These are phyloP conservation scores for Hygrophoropsis aurantiaca DNA, from an alignment of 768 basidiomycete genomes.

Conservation along the genomic window DNA sequence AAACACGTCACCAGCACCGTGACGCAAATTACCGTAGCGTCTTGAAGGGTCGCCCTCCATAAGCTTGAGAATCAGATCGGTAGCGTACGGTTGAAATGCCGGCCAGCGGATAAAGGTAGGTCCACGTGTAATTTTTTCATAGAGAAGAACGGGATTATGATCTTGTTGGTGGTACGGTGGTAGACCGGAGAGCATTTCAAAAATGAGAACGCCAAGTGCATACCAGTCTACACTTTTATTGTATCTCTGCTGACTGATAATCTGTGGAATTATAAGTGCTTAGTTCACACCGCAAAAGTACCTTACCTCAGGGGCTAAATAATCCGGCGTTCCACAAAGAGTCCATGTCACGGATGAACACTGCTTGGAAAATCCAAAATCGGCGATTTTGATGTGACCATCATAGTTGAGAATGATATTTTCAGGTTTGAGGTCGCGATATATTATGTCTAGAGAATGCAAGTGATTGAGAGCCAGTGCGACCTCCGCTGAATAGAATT, in stretches of 20 bases:
- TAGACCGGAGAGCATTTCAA: conserved; percentile 95
- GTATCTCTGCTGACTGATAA: conserved; percentile 81
- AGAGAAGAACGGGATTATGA: conserved; percentile 80
- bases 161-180: conserved; percentile 93
- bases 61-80: conserved; percentile 85
- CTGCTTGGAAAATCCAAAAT: conserved; percentile 94
- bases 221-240: conserved; percentile 99
- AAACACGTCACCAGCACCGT: conserved; percentile 91
- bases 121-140: conserved; percentile 86
- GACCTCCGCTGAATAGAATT: conserved; percentile 97
- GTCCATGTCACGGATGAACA: conserved; percentile 92
- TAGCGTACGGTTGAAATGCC: conserved; percentile 69
- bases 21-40: conserved; percentile 85
- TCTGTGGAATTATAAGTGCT: conserved; percentile 37
- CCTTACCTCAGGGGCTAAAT: conserved; percentile 89
- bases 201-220: conserved; percentile 94
- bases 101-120: conserved; percentile 81
- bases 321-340: conserved; percentile 93
- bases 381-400: conserved; percentile 95
- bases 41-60: conserved; percentile 88
- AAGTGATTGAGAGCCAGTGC: conserved; percentile 90
- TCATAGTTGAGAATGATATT: conserved; percentile 92
- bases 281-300: conserved; percentile 7
- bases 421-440: conserved; percentile 97
- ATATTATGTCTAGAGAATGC: conserved; percentile 86